Evolutionary conservation across 495 filamentous ascomycete species (phyloP).

Genomic region (Podospora conica): DNA sequence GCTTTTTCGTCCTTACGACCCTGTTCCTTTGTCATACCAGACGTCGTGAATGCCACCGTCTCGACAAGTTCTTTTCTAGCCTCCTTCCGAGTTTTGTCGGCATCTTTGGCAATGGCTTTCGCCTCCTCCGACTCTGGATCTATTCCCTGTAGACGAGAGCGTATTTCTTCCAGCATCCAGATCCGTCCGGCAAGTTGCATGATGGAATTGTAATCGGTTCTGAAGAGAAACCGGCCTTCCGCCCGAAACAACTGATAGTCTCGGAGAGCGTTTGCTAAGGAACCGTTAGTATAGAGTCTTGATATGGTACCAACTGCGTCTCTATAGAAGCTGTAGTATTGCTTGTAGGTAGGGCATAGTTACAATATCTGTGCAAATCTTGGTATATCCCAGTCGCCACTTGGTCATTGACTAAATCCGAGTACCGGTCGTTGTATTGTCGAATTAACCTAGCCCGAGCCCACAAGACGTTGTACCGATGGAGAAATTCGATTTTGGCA

Average conservation of each 20-base stretch:
- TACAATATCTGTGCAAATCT: background rate
- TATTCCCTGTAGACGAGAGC: background rate
- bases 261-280: background rate
- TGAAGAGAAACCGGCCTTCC: background rate
- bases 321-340: too few species aligned
- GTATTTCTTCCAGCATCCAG: background rate
- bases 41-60: background rate
- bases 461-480: background rate
- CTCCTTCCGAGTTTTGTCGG: background rate
- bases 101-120: background rate
- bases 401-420: background rate
- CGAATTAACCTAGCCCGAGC: background rate
- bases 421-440: background rate
- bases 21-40: background rate
- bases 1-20: too few species aligned
- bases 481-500: background rate
- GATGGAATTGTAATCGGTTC: background rate
- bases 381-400: background rate
- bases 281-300: background rate
- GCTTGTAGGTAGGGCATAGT: too few species aligned
- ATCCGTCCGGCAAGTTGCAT: background rate
- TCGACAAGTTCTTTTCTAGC: background rate
- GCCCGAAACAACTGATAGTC: background rate
- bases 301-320: too few species aligned
- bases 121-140: background rate